phyloP scores from a whole-genome alignment of 768 basidiomycete species.

The Polyporus arcularius region DNA sequence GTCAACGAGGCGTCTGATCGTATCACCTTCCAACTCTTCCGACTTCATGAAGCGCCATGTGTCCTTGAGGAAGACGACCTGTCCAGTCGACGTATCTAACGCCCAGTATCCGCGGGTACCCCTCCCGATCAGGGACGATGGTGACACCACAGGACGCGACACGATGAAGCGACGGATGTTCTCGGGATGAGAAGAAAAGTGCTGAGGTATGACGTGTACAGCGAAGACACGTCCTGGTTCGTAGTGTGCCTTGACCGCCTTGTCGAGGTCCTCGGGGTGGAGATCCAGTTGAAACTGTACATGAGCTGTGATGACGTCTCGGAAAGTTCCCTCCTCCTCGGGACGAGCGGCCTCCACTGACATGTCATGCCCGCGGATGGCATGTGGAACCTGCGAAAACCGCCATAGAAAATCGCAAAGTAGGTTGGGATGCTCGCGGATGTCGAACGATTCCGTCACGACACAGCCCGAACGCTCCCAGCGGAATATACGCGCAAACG shows the following conservation, averaged over 20 bases:
- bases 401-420: constrained; percentile 33
- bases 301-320: constrained; percentile 1
- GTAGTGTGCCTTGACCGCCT: constrained; percentile 8
- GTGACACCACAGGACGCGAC: constrained; percentile 5
- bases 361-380: neutral
- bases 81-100: neutral
- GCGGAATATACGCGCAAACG: constrained; percentile 31
- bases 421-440: constrained; percentile 15
- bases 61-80: constrained; percentile 14
- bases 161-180: constrained; percentile 1
- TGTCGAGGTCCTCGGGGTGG: neutral
- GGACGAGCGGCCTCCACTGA: neutral
- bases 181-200: neutral
- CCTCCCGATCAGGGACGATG: neutral
- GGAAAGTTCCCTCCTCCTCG: neutral
- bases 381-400: neutral
- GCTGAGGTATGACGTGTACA: neutral
- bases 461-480: constrained; percentile 37
- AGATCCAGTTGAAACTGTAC: neutral
- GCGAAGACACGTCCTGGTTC: neutral
- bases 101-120: constrained; percentile 17
- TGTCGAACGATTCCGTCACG: constrained; percentile 32
- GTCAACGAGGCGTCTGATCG: neutral
- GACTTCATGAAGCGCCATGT: neutral
- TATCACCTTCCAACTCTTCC: constrained; percentile 2